Evolutionary conservation across 129 eudicot genomes (phyloP), one percentile per base, ranked within the genome.

Genomic region (Pseudognaphalium luteoalbum): DNA sequence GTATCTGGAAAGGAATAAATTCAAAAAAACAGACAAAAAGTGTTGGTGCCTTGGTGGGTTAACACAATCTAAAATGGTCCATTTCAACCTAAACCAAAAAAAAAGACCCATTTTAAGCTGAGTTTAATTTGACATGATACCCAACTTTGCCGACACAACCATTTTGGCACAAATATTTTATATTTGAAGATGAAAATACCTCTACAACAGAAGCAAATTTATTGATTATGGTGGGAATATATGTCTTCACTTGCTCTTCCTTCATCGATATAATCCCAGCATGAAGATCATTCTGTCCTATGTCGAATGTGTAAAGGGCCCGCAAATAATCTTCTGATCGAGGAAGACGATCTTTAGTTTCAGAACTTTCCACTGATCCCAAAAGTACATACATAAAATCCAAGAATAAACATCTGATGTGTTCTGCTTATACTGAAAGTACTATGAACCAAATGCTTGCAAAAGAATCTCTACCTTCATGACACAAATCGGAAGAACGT

Each of bases 251-350:
- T 56, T 85, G 74, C 19, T 85, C 89, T 73, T 83, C 89, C 7
- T 68, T 65, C 86, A 76, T 78, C 6, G 82, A 77, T 37, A 14
- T 32, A 74, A 88, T 72, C 33, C 88, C 86, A 9, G 80, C 81
- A 81, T 88, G 85, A 85, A 88, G 78, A 82, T 88, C 93, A 70
- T 88, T 88, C 60, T 88, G 93, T 68, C 93, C 93, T 56, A 76
- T 88, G 65, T 88, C 93, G 41, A 85, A 76, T 32, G 81, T 80
- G 80, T 85, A 85, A 56, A 88, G 81, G 47, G 92, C 87, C 65
- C 42, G 74, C 11, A 59, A 22, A 70, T 82, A 83, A 57, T 85
- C 86, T 71, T 75, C 87, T 11, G 77, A 77, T 64, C 83, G 66
- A 66, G 92, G 89, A 57, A 88, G 79, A 54, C 82, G 74, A 39